Evolutionary conservation across 352 stramenopile species (phyloP).

Genomic region (Phytopythium chamaehyphon): DNA sequence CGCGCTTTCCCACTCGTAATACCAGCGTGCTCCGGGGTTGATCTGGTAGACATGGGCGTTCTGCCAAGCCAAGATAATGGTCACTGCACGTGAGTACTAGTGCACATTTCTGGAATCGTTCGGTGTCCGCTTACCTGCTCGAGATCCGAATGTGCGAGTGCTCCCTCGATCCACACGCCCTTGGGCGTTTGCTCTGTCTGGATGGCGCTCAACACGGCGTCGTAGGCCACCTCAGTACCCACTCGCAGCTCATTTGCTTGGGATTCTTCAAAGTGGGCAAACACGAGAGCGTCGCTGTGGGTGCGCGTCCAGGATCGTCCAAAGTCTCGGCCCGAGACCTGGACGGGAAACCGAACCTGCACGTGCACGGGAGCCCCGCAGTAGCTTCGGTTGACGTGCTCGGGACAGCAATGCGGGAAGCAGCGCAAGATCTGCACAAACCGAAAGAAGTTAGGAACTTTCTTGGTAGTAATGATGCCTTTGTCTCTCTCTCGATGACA

Average conservation of each 20-base stretch:
- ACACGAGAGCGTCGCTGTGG: constrained; percentile 27
- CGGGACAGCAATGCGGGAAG: constrained; percentile 68
- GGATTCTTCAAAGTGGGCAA: constrained; percentile 51
- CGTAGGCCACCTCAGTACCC: constrained; percentile 20
- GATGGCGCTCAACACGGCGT: constrained; percentile 27
- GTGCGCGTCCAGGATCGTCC: constrained; percentile 7
- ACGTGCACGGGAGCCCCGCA: constrained; percentile 53
- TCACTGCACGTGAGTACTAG: not conserved
- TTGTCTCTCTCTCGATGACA: no score
- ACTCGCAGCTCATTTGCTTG: constrained; percentile 25
- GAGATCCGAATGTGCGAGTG: constrained; percentile 12
- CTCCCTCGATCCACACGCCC: constrained; percentile 57
- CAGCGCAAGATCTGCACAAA: constrained; percentile 70
- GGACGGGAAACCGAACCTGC: constrained; percentile 18
- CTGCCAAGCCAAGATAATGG: not conserved
- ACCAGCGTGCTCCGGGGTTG: constrained; percentile 53
- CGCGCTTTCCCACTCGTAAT: constrained; percentile 69
- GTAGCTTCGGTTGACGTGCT: constrained; percentile 67
- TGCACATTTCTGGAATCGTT: no score
- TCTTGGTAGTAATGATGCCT: no score
- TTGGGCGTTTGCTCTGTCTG: constrained; percentile 61
- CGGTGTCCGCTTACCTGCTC: constrained; percentile 5
- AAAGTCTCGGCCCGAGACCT: not conserved
- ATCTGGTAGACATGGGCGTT: constrained; percentile 41
- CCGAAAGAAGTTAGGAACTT: not conserved